Conservation (phyloP, 179 eudicot genomes). For the Sideroxylon spinosum region DNA sequence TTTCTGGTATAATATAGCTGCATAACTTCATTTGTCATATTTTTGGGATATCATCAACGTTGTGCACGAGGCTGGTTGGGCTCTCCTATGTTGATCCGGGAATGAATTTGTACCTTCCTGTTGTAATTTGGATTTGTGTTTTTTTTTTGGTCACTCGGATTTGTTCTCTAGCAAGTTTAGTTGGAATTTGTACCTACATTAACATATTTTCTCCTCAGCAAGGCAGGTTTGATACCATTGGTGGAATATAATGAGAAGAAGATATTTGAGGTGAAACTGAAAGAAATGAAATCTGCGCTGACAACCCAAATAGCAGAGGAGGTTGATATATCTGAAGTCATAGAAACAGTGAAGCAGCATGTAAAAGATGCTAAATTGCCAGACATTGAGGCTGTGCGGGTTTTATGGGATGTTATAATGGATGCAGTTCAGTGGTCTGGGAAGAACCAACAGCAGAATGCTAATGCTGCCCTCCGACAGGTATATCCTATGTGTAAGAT, state of each 20-base stretch:
- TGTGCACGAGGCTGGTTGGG: background rate
- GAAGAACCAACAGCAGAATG: conserved; percentile 98
- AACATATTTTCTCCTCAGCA: conserved; percentile 36
- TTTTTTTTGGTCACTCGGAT: background rate
- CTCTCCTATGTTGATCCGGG: background rate
- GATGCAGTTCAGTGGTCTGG: conserved; percentile 99
- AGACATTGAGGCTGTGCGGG: conserved; percentile 78
- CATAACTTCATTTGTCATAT: background rate
- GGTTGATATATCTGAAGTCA: conserved; percentile 79
- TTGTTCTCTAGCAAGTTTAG: background rate
- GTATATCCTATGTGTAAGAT: conserved; percentile 27
- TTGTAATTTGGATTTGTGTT: background rate
- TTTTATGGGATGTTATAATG: conserved; percentile 95
- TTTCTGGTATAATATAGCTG: background rate
- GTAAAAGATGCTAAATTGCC: conserved; percentile 91
- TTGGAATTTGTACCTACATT: background rate
- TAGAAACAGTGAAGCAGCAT: conserved; percentile 80
- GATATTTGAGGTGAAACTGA: conserved; percentile 81
- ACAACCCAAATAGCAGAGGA: conserved; percentile 88
- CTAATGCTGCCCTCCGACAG: conserved; percentile 91
- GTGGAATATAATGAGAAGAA: conserved; percentile 94
- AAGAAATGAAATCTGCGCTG: conserved; percentile 86
- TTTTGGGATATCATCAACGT: background rate
- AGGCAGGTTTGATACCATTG: conserved; percentile 68
- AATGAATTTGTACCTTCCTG: background rate